phyloP scores from a whole-genome alignment of 1,284 basidiomycete genomes.

The Ganoderma lingzhi region DNA sequence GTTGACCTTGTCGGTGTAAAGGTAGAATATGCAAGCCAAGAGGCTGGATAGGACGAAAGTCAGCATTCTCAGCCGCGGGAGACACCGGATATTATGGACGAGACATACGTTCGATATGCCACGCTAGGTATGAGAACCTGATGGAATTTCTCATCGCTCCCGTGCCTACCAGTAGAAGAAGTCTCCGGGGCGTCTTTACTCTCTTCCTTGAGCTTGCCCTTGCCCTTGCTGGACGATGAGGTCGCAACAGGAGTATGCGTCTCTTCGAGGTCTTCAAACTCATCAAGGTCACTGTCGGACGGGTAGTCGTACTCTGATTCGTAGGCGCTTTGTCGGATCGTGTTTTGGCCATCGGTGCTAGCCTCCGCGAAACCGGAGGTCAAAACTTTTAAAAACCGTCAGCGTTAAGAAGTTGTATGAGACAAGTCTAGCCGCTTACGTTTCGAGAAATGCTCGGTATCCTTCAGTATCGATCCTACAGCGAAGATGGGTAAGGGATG shows the following conservation, averaged over 20 bases:
- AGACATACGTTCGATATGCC: slow-evolving; percentile 35
- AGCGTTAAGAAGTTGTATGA: too few relatives aligned
- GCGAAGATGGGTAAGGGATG: slow-evolving; percentile 32
- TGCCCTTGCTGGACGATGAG: slow-evolving; percentile 5
- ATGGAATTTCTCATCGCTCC: background rate
- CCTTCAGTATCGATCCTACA: slow-evolving; percentile 31
- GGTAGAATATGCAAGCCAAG: slow-evolving; percentile 35
- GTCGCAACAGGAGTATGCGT: background rate
- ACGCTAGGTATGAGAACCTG: slow-evolving; percentile 33
- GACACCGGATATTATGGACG: background rate
- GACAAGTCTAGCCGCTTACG: slow-evolving; percentile 17
- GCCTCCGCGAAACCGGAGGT: slow-evolving; percentile 35
- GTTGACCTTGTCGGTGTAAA: slow-evolving; percentile 35
- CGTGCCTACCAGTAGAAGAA: background rate
- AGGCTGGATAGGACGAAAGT: slow-evolving; percentile 19
- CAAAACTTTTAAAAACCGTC: slow-evolving; percentile 28
- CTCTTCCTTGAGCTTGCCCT: slow-evolving; percentile 15
- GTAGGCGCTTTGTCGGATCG: slow-evolving; percentile 16
- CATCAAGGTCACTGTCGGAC: slow-evolving; percentile 39
- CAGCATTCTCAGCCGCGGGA: background rate
- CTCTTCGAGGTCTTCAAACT: slow-evolving; percentile 27
- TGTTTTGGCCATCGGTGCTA: background rate
- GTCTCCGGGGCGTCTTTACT: background rate
- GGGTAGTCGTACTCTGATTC: slow-evolving; percentile 38
- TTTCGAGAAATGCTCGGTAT: slow-evolving; percentile 34